Evolutionary conservation across 2,329 filamentous ascomycete genomes (phyloP), one percentile per base, ranked within the genome.

Genomic region (Pseudodiploospora longispora): DNA sequence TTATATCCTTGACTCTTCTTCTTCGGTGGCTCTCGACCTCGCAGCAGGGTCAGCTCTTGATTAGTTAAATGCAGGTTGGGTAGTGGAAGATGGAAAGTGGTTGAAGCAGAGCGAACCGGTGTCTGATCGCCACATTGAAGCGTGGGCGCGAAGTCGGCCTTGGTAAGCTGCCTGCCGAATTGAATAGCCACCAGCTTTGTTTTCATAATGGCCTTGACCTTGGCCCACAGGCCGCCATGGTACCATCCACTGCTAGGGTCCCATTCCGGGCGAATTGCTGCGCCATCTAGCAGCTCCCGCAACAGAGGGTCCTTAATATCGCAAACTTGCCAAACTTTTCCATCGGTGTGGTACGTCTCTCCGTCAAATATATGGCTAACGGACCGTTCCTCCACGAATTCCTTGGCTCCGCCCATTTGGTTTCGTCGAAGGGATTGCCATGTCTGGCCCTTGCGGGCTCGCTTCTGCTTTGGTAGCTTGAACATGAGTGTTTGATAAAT

Each of bases 291-390:
- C 3, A 96, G 67, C 8, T 70, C 63, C 1, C 70, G 68, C 1
- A 97, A 70, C 1, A 90, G 59, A 0, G 88, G 86, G 55, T 97
- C 91, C 0, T 80, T 84, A 43, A 97, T 83, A 61, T 98, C 93
- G 66, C 89, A 95, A 28, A 94, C 77, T 69, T 97, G 93, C 85
- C 89, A 98, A 40, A 93, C 83, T 56, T 93, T 93, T 34, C 89
- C 89, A 56, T 95, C 89, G 1, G 78, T 76, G 10, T 80, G 79
- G 43, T 91, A 79, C 2, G 75, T 76, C 47, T 80, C 72, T 38
- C 91, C 91, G 49, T 94, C 87, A 63, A 96, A 97, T 2, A 91
- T 70, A 62, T 97, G 90, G 42, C 74, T 82, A 30, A 68, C 61
- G 19, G 62, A 64, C 31, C 67, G 60, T 27, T 67, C 65, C 37